Evolutionary conservation across 140 eudicot genomes (phyloP).

Genomic region (Eryngium alpinum): DNA sequence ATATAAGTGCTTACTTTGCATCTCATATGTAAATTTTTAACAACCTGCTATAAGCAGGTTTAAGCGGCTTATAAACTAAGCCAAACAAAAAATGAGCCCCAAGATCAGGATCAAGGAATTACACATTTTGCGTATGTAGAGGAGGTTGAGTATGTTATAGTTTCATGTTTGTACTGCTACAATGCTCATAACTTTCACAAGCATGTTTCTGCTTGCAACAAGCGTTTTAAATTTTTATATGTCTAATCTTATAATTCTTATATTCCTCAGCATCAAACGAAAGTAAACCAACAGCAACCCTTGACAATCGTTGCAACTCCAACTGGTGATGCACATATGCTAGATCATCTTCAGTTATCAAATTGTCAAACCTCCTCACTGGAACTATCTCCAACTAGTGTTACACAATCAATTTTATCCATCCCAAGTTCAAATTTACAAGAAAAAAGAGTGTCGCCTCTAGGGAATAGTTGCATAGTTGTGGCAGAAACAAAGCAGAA

Average conservation of each 20-base stretch:
- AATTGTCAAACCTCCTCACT: conserved; percentile 29
- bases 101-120: background rate
- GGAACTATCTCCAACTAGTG: conserved; percentile 30
- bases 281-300: conserved; percentile 28
- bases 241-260: conserved; percentile 6
- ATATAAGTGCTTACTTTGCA: too few species aligned
- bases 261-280: conserved; percentile 26
- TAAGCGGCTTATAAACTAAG: background rate
- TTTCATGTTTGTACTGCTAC: background rate
- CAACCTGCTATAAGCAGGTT: too few species aligned
- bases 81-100: background rate
- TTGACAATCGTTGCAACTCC: conserved; percentile 32
- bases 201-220: background rate
- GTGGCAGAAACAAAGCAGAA: conserved; percentile 26
- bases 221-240: background rate
- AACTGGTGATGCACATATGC: conserved; percentile 33
- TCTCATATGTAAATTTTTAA: too few species aligned
- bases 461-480: conserved; percentile 9
- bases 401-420: conserved; percentile 31
- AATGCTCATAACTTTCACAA: background rate
- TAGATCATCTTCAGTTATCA: conserved; percentile 20
- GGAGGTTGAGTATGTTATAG: background rate
- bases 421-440: conserved; percentile 28
- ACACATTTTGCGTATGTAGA: background rate
- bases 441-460: conserved; percentile 23